Evolutionary conservation across 1,139 yeast genomes (phyloP), one percentile per base, ranked within the genome.

Genomic region (Kazachstania sp.): DNA sequence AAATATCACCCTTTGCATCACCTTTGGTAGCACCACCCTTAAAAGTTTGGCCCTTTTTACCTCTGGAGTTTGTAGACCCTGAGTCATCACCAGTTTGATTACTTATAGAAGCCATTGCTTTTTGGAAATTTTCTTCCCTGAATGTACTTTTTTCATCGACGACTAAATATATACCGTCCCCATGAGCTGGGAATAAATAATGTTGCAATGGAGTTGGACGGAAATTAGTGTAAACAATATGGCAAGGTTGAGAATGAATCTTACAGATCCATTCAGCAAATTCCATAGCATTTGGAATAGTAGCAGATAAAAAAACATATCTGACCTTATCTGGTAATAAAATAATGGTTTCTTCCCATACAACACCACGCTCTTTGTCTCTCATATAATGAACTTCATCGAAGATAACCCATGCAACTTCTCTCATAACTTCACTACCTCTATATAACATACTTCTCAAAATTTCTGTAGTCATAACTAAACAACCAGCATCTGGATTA

Each of bases 141-240:
- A 94, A 94, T 9, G 85, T 79, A 37, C 97, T 90, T 71, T 92
- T 90, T 70, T 94, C 99, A 63, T 94, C 99, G 39, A 94, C 97
- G 18, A 94, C 98, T 56, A 94, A 74, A 66, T 92, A 95, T 50
- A 94, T 94, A 49, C 98, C 99, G 64, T 86, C 95, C 48, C 98
- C 97, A 46, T 90, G 95, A 28, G 95, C 95, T 19, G 98, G 98
- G 72, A 92, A 94, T 50, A 92, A 72, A 61, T 92, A 94, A 70
- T 92, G 98, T 67, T 94, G 98, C 55, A 94, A 74, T 2, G 99
- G 99, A 11, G 98, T 94, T 26, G 99, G 99, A 67, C 99, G 81
- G 75, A 90, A 94, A 69, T 94, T 96, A 1, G 99, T 94, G 66
- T 92, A 94, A 23, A 94, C 98, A 66, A 94, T 95, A 67, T 94